Percentiles rank a stretch among this genome's conserved stretches.
Evolutionary conservation across 805 yeast genomes (phyloP).

Genomic region (Metschnikowia amazonensis): DNA sequence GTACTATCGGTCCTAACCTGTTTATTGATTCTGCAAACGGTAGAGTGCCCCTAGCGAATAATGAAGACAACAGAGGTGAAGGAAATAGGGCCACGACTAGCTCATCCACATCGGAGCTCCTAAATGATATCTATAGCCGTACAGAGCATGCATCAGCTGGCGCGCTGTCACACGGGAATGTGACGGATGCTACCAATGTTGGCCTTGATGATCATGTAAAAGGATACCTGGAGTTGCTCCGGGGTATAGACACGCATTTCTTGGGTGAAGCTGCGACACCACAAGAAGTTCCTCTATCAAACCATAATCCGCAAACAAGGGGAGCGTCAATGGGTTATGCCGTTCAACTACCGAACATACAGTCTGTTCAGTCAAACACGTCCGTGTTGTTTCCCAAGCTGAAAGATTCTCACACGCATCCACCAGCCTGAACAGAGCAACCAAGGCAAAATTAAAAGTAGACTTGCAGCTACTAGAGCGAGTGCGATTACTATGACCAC

Average conservation of each 20-base stretch:
- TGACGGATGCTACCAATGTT: neutral
- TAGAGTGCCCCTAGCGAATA: neutral
- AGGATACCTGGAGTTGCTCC: slow-evolving; percentile 1
- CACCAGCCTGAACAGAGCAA: neutral
- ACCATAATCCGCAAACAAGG: neutral
- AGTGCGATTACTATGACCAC: neutral
- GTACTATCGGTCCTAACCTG: neutral
- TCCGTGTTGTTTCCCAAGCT: neutral
- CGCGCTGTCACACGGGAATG: slow-evolving; percentile 1
- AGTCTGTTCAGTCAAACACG: neutral
- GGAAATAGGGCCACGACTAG: neutral
- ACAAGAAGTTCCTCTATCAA: neutral
- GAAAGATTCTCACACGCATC: neutral
- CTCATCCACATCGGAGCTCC: neutral
- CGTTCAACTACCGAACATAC: neutral
- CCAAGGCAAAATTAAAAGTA: neutral
- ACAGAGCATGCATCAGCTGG: neutral
- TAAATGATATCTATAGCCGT: slow-evolving; percentile 4
- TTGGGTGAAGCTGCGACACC: neutral
- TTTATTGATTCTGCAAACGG: neutral
- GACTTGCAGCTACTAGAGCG: neutral
- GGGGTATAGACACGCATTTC: neutral
- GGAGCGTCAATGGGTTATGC: neutral
- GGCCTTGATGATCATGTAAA: neutral
- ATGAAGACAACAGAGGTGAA: neutral